Evolutionary conservation across 2,329 filamentous ascomycete genomes (phyloP), one percentile per base, ranked within the genome.

Genomic region (Colletotrichum gloeosporioides): DNA sequence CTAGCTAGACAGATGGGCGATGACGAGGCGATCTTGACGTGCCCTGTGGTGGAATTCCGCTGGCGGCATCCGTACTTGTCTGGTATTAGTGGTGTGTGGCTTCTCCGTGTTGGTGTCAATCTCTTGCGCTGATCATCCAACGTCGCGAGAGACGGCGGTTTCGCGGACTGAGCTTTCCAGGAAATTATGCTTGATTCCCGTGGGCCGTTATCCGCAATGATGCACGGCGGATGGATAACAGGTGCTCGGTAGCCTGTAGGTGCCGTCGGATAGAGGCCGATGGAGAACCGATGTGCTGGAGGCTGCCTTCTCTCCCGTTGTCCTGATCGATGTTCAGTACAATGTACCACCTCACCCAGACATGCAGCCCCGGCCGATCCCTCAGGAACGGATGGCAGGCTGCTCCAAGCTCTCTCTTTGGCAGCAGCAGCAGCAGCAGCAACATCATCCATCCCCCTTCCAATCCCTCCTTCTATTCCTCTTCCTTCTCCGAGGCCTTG

Each of bases 151-250:
- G 57, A 25, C 34, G 15, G 62, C 15, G 32, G 32, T 16, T 53
- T 53, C 44, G 44, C 44, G 44, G 44, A 22, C 44, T 53, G 18
- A 57, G 44, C 34, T 32, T 59, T 49, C 68, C 72, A 67, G 36
- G 62, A 61, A 62, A 67, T 67, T 66, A 66, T 74, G 67, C 72
- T 65, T 71, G 59, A 29, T 49, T 74, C 57, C 63, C 13, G 39
- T 55, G 65, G 55, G 36, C 29, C 66, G 15, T 69, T 63, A 16
- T 68, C 63, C 70, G 64, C 36, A 69, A 68, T 68, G 63, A 69
- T 73, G 63, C 68, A 61, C n/a, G 65, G 34, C 6, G 55, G 8
- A 29, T 59, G 25, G 55, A 59, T 27, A 29, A 49, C 44, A 34
- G n/a, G 59, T 32, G 29, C 32, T 62, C 29, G 62, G 31, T 27